Percentiles rank a stretch among this genome's conserved stretches.
These are phyloP conservation scores for Coix lacrymajobi DNA, from an alignment of 176 grass and related monocot genomes.

Conservation along the genomic window DNA sequence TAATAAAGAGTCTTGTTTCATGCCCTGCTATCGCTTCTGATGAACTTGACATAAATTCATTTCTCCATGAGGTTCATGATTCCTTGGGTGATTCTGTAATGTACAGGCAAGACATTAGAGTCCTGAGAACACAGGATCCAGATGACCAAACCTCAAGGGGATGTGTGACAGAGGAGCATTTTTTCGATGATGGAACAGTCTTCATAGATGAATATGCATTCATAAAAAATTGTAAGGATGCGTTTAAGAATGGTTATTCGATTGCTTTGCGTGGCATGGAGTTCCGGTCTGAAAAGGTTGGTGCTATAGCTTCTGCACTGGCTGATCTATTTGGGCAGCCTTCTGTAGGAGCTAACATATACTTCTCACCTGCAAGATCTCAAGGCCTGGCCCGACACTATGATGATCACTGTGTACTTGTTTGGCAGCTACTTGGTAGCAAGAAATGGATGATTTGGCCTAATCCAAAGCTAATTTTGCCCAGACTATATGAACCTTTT, in stretches of 20 bases:
- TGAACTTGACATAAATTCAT: conserved; percentile 60
- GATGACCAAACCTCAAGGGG: conserved; percentile 9
- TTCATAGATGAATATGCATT: conserved; percentile 34
- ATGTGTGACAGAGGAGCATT: conserved; percentile 47
- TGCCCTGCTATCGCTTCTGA: conserved; percentile 80
- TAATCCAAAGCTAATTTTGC: conserved; percentile 42
- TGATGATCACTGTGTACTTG: conserved; percentile 92
- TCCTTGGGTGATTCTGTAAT: conserved; percentile 46
- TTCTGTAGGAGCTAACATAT: conserved; percentile 80
- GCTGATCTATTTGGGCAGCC: conserved; percentile 85
- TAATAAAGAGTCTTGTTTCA: conserved; percentile 50
- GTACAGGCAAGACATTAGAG: conserved; percentile 66
- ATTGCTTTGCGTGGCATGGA: conserved; percentile 85
- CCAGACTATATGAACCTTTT: conserved; percentile 80
- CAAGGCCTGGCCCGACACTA: conserved; percentile 76
- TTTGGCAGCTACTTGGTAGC: conserved; percentile 66
- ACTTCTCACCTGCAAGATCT: conserved; percentile 68
- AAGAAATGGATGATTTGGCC: conserved; percentile 71
- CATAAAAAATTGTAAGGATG: conserved; percentile 37
- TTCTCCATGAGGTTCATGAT: conserved; percentile 46
- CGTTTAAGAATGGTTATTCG: conserved; percentile 71
- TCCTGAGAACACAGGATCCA: conserved; percentile 47
- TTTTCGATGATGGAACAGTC: conserved; percentile 14
- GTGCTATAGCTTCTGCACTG: conserved; percentile 47
- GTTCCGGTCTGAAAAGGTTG: conserved; percentile 61